Percentiles rank a stretch among this genome's conserved stretches.
Conservation (phyloP, 768 basidiomycete species). For the Lactifluus subvellereus region DNA sequence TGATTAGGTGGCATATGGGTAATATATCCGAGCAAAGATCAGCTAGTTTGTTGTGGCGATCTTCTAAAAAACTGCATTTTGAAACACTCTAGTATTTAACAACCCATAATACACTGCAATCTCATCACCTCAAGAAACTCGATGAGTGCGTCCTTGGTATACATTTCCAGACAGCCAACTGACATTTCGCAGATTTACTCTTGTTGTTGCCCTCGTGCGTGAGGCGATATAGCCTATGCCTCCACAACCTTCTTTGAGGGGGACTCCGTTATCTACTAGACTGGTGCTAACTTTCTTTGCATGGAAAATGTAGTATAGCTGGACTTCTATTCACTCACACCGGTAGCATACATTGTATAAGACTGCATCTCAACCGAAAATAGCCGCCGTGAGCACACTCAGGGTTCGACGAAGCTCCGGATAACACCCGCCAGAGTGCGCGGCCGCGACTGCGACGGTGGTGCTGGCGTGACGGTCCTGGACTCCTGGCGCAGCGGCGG, state of each 20-base stretch:
- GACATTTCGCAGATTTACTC: slow-evolving; percentile 50
- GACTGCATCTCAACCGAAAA: not conserved
- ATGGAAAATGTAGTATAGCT: slow-evolving; percentile 2
- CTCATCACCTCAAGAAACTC: slow-evolving; percentile 53
- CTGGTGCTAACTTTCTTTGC: not conserved
- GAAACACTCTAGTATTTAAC: too few relatives aligned
- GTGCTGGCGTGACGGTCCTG: too few relatives aligned
- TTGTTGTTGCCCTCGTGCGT: slow-evolving; percentile 60
- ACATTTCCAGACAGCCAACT: slow-evolving; percentile 11
- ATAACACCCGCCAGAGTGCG: slow-evolving; percentile 76
- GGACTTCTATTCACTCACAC: slow-evolving; percentile 1
- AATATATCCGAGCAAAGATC: too few relatives aligned
- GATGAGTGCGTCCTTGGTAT: slow-evolving; percentile 56
- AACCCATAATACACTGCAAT: not conserved
- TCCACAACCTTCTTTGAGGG: not conserved
- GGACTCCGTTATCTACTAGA: slow-evolving; percentile 2
- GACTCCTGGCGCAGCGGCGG: too few relatives aligned
- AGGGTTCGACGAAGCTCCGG: slow-evolving; percentile 73
- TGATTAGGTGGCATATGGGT: too few relatives aligned
- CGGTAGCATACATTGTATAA: slow-evolving; percentile 12
- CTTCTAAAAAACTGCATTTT: too few relatives aligned
- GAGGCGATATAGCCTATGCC: slow-evolving; percentile 43
- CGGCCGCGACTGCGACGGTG: too few relatives aligned
- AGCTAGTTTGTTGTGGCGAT: too few relatives aligned
- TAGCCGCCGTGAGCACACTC: slow-evolving; percentile 10